Base-by-base conservation (phyloP, 2,329 filamentous ascomycete genomes). In the Colletotrichum shisoi region DNA sequence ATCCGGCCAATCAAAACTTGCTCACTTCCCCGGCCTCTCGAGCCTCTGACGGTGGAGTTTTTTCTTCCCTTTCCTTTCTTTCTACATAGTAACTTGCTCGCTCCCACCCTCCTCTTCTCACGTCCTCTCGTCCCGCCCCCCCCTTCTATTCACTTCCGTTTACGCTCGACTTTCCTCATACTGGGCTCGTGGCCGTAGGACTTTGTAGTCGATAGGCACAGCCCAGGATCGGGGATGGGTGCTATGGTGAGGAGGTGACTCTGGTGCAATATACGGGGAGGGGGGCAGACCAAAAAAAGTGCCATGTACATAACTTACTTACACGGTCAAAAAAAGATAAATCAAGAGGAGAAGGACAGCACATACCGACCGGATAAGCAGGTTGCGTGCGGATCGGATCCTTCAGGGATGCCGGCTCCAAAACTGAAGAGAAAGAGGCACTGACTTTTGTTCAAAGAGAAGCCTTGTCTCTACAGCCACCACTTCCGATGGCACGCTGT, bases 1-100 rank as follows among this genome's bases (percentile, higher is more conserved):
- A 56, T 64, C 61, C 52, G 71, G 71, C 79, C 79, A 81, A 81
- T 81, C 75, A 79, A 81, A 81, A 81, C 79, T 81, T 81, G 79
- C 79, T 81, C 79, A 79, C 66, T 57, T 67, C 62, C 66, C 66
- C 57, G 57, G 66, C 66, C 57, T 67, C 53, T 62, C 62, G 57
- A 68, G 62, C 57, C 62, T 65, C 63, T 61, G 57, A 57, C 63
- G 57, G 66, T 68, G 66, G 66, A 62, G 62, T 58, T 46, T 40
- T 64, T 31, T 31, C 2, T 9, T 9, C 7, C 31, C 7, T 34
- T 34, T 7, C 31, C 7, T 34, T 34, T 34, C 31, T 34, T 34
- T 34, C 45, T 39, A n/a, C n/a, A n/a, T n/a, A n/a, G n/a, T n/a
- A 46, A 69, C 34, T 40, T 49, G 57, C 57, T 49, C 34, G 44